Percentiles rank a stretch among this genome's conserved stretches.
Conservation (phyloP, 2,329 filamentous ascomycete species). For the Verticillium albo-atrum region DNA sequence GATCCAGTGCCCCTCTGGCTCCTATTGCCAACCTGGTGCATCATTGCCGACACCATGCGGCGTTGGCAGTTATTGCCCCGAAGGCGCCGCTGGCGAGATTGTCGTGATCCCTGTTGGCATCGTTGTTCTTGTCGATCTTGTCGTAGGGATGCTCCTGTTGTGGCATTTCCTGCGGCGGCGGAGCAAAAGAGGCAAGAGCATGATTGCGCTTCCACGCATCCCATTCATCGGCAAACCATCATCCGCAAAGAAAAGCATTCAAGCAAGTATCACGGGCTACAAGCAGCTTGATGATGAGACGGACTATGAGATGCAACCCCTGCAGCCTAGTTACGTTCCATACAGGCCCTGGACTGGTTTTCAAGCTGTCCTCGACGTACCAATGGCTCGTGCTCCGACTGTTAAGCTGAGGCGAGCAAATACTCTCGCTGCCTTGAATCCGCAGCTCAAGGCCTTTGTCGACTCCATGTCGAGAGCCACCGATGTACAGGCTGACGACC, state of each 20-base stretch:
- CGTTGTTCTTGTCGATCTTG: constrained; percentile 38
- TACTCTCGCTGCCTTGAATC: constrained; percentile 19
- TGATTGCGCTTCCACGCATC: not conserved
- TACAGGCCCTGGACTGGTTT: constrained; percentile 26
- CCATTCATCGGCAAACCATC: constrained; percentile 7
- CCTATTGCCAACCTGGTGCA: constrained; percentile 47
- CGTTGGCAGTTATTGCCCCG: constrained; percentile 39
- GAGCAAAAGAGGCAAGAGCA: constrained; percentile 16
- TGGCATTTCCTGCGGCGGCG: constrained; percentile 24
- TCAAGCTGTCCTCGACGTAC: constrained; percentile 25
- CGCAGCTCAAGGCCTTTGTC: constrained; percentile 43
- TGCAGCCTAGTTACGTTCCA: constrained; percentile 26
- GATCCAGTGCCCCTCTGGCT: constrained; percentile 38
- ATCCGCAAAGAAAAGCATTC: constrained; percentile 16
- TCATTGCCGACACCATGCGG: constrained; percentile 41
- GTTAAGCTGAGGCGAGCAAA: constrained; percentile 16
- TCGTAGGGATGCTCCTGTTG: constrained; percentile 28
- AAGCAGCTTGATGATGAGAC: constrained; percentile 23
- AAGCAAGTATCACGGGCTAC: constrained; percentile 26
- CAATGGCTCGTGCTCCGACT: constrained; percentile 5
- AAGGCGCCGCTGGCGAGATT: constrained; percentile 34
- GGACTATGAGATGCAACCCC: constrained; percentile 30
- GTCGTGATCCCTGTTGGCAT: constrained; percentile 38
- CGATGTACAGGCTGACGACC: constrained; percentile 34
- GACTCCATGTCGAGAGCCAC: constrained; percentile 48